Conservation (phyloP, 129 eudicot species). For the Flaveria brownii region DNA sequence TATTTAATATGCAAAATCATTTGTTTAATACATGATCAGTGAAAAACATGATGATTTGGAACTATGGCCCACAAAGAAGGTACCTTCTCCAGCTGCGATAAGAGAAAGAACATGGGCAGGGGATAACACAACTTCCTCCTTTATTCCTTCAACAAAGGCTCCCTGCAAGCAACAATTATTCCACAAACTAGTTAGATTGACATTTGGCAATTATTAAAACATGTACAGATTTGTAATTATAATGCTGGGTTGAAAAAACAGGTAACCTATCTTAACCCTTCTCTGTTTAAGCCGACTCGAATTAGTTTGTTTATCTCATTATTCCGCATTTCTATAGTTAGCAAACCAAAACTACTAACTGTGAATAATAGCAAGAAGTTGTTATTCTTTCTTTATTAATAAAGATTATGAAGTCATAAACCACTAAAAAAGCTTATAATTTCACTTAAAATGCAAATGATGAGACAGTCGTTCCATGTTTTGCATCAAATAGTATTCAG, state of each 20-base stretch:
- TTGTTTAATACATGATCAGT: slow-evolving; percentile 6
- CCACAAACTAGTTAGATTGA: slow-evolving; percentile 23
- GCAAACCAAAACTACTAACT: neutral
- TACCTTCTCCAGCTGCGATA: slow-evolving; percentile 98
- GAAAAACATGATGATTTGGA: slow-evolving; percentile 16
- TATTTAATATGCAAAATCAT: neutral
- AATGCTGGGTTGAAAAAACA: slow-evolving; percentile 20
- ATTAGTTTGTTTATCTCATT: slow-evolving; percentile 15
- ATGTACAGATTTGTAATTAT: slow-evolving; percentile 9
- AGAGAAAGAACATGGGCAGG: slow-evolving; percentile 98
- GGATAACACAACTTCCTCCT: slow-evolving; percentile 92
- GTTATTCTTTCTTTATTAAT: neutral
- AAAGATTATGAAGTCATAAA: neutral
- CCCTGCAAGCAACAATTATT: slow-evolving; percentile 57
- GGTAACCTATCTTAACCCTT: neutral
- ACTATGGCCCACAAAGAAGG: slow-evolving; percentile 13
- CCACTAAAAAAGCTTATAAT: neutral
- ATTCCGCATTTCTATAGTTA: neutral
- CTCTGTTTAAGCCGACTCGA: slow-evolving; percentile 4
- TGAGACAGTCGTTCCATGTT: slow-evolving; percentile 11
- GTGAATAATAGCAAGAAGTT: slow-evolving; percentile 3
- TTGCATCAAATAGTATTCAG: neutral
- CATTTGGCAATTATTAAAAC: neutral
- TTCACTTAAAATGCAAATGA: slow-evolving; percentile 5
- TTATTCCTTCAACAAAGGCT: slow-evolving; percentile 90